phyloP scores from a whole-genome alignment of 352 stramenopile genomes.

The Globisporangium echinulatum region DNA sequence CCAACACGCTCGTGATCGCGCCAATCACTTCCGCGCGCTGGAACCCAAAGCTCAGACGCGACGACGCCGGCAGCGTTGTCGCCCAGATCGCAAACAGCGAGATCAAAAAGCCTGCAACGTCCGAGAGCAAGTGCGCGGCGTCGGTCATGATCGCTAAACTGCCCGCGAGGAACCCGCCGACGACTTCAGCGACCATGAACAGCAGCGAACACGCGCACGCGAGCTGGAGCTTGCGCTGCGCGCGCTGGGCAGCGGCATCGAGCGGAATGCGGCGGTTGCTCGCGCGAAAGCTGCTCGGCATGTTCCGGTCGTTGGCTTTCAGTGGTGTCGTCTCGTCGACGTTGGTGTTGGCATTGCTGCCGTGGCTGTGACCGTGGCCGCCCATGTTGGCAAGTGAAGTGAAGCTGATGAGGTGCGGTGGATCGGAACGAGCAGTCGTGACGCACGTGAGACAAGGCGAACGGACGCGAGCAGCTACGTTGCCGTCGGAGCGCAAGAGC shows the following conservation, averaged over 20 bases:
- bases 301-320: slow-evolving; percentile 15
- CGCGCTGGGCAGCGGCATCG: slow-evolving; percentile 36
- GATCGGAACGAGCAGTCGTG: neutral
- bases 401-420: neutral
- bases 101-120: slow-evolving; percentile 71
- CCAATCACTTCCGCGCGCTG: slow-evolving; percentile 93
- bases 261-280: slow-evolving; percentile 45
- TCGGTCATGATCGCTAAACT: slow-evolving; percentile 94
- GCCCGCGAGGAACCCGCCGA: slow-evolving; percentile 91
- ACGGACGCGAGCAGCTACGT: neutral
- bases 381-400: slow-evolving; percentile 2
- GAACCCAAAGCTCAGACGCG: slow-evolving; percentile 91
- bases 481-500: neutral
- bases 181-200: slow-evolving; percentile 94
- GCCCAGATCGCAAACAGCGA: slow-evolving; percentile 75
- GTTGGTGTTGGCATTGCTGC: slow-evolving; percentile 12
- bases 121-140: slow-evolving; percentile 66
- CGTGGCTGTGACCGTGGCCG: slow-evolving; percentile 13
- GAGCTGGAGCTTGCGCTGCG: slow-evolving; percentile 59
- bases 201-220: slow-evolving; percentile 75
- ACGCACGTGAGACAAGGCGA: neutral
- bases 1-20: slow-evolving; percentile 90
- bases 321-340: slow-evolving; percentile 55
- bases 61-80: slow-evolving; percentile 55
- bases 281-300: slow-evolving; percentile 9